Conservation (phyloP, 164 flowering plant species). For the Chimonanthus praecox region DNA sequence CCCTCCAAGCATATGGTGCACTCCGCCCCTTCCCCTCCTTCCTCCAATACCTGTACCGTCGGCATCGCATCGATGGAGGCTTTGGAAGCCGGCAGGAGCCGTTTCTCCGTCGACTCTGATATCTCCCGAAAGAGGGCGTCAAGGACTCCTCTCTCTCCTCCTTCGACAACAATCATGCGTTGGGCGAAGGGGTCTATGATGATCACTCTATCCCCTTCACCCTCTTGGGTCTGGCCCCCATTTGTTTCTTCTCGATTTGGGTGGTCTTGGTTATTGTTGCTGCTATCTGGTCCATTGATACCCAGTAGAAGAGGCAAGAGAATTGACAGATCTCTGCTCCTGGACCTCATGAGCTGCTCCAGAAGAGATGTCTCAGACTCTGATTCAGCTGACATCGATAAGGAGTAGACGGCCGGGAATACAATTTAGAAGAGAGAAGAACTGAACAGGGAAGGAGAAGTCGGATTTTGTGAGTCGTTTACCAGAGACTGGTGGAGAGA, state of each 20-base stretch:
- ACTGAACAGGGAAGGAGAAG: no score
- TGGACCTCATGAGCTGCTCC: constrained; percentile 17
- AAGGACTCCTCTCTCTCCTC: constrained; percentile 7
- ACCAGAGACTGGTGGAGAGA: no score
- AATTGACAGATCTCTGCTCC: constrained; percentile 49
- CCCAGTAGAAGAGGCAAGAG: constrained; percentile 53
- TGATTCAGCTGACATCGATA: no score
- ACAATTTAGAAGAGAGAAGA: no score
- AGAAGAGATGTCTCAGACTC: neutral
- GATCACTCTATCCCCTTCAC: constrained; percentile 28
- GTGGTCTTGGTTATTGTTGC: no score
- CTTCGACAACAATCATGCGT: constrained; percentile 50
- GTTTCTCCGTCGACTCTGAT: constrained; percentile 22
- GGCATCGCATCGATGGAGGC: constrained; percentile 62
- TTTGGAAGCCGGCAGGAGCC: constrained; percentile 60
- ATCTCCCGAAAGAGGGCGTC: constrained; percentile 31
- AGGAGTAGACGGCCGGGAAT: no score
- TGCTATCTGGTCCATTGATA: constrained; percentile 5
- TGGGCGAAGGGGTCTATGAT: constrained; percentile 60
- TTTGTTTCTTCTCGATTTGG: no score
- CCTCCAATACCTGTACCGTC: constrained; percentile 22
- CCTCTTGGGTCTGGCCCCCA: no score
- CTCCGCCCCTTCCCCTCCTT: constrained; percentile 22
- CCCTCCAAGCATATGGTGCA: constrained; percentile 70
- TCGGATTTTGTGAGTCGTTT: no score